Evolutionary conservation across 352 stramenopile species (phyloP), one percentile per base, ranked within the genome.

Genomic region (Pythium guiyangense): DNA sequence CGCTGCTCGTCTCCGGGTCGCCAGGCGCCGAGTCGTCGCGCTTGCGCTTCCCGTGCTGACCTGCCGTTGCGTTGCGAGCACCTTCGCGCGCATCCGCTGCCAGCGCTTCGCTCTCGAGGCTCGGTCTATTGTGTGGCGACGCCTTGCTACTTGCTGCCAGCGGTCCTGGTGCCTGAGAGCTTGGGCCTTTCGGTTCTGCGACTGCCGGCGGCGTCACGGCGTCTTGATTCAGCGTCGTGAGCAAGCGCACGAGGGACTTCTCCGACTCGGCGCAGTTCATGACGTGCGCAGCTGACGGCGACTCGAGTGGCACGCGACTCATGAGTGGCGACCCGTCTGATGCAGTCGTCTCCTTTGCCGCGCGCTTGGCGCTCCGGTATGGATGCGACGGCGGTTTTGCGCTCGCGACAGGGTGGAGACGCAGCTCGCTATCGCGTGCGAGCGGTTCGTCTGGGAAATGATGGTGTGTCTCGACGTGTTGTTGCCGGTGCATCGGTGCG

Each of bases 261-360:
- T 88, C 76, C 43, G 80, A 90, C 52, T 87, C 76, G 4, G 63
- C 66, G 47, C 77, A 90, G 62, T 88, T 86, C 51, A 90, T 45
- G 35, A 87, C 73, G 43, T 77, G 74, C 0, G 67, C 62, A 2
- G 77, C 77, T 14, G 79, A 79, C 8, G 79, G 77, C 0, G 77
- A 90, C 11, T 79, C 52, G 9, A 60, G n/a, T 2, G 59, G 59
- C 34, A 18, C 22, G 4, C 20, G 9, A 27, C 15, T 48, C 10
- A 17, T 14, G 4, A 47, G 22, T 6, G 20, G 31, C 26, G 51
- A 20, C 11, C 27, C 35, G 0, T 44, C 15, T 3, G 26, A 4
- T 2, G 29, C 35, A 26, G 51, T 26, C 12, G 31, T 26, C 12
- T 88, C 77, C 58, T 88, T 90, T 11, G 77, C 75, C 26, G 74